These are phyloP conservation scores for Aspergillus avenaceus DNA, from an alignment of 495 filamentous ascomycete genomes.

Conservation along the genomic window DNA sequence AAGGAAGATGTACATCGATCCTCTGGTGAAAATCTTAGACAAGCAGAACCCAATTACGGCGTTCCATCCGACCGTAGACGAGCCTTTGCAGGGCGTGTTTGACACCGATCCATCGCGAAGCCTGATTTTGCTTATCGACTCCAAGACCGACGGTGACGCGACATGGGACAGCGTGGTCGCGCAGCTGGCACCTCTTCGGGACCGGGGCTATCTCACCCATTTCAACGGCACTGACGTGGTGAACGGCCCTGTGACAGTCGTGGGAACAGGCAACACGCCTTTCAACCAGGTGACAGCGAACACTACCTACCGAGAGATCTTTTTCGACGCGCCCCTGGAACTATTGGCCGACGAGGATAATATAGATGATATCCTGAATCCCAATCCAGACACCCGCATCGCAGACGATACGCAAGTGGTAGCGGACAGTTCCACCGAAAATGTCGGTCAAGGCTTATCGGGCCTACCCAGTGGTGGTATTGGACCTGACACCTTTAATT, in stretches of 20 bases:
- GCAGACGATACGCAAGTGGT: not conserved
- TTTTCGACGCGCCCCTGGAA: constrained; percentile 60
- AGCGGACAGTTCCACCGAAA: constrained; percentile 2
- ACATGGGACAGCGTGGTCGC: constrained; percentile 50
- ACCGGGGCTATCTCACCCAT: constrained; percentile 57
- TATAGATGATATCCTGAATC: constrained; percentile 9
- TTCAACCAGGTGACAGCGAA: constrained; percentile 56
- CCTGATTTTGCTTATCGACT: constrained; percentile 65
- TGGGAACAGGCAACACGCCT: constrained; percentile 75
- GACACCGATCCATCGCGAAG: constrained; percentile 54
- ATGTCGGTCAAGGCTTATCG: constrained; percentile 34
- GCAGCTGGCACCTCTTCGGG: constrained; percentile 64
- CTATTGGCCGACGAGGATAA: constrained; percentile 28
- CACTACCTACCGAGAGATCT: constrained; percentile 50
- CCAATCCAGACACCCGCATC: not conserved
- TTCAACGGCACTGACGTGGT: constrained; percentile 46
- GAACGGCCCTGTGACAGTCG: constrained; percentile 64
- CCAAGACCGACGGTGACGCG: constrained; percentile 55
- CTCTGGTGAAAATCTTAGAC: constrained; percentile 48
- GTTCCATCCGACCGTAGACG: constrained; percentile 22
- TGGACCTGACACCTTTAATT: constrained; percentile 37
- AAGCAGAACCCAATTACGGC: constrained; percentile 41
- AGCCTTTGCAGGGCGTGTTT: constrained; percentile 35
- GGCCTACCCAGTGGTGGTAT: constrained; percentile 29
- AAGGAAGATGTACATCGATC: constrained; percentile 51